Evolutionary conservation across 2,329 filamentous ascomycete genomes (phyloP), one percentile per base, ranked within the genome.

Genomic region (Alternaria metachromatica): DNA sequence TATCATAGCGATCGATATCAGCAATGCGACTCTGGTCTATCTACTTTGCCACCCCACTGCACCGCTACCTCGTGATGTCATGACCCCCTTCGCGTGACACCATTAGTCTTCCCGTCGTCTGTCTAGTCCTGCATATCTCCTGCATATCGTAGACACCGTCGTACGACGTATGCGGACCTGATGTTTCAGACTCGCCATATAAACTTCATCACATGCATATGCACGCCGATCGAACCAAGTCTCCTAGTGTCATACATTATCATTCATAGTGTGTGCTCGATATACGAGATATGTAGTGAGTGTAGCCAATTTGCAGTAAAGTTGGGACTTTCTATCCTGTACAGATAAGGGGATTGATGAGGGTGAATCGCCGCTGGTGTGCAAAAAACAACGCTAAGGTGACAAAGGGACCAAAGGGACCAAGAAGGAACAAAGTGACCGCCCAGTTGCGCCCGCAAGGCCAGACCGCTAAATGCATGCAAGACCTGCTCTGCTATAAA

Each of bases 1-100:
- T 72, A 75, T 67, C 72, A 75, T 72, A 75, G 67, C 67, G 65
- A 72, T 66, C 67, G 65, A 70, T 66, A 70, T 67, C 66, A 65
- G 60, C 68, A 76, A 74, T 71, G 65, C 72, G 75, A 70, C 68
- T 70, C 63, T 65, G 69, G 60, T 76, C 68, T 67, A 59, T 55
- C 49, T 64, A 46, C 5, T 44, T 63, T 45, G 50, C 50, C 56
- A 49, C 23, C 15, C 48, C 23, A 18, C 28, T 21, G 7, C 30
- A 23, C 12, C 18, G 26, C 25, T 26, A 23, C 28, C 20, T 49
- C 28, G 60, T 63, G 56, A 65, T 63, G 53, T 65, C 55, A 63
- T 53, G 53, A 56, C 53, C 4, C 13, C 25, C 7, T 45, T 15
- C 33, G 20, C 25, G 15, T 37, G 33, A 54, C 45, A 26, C 6